Evolutionary conservation across 805 yeast species (phyloP).

Genomic region (Candida patagonica): DNA sequence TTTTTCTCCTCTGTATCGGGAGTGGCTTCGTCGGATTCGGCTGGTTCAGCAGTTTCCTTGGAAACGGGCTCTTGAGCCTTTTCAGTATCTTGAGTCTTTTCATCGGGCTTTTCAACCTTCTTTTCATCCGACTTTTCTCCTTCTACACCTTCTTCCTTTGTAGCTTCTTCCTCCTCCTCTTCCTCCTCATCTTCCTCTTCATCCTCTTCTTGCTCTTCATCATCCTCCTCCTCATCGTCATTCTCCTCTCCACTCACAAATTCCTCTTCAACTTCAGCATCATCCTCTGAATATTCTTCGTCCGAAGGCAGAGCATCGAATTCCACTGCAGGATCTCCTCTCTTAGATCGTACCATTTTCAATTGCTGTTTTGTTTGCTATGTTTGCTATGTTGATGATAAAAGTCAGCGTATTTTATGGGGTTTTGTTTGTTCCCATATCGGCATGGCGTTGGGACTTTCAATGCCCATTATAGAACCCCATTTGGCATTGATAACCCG

Average conservation of each 20-base stretch:
- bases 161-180: conserved; percentile 10
- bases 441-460: too few species aligned
- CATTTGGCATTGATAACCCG: too few species aligned
- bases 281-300: conserved; percentile 13
- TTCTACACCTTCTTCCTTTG: conserved; percentile 5
- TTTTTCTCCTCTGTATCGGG: conserved; percentile 1
- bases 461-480: too few species aligned
- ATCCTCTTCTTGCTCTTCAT: conserved; percentile 9
- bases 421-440: too few species aligned
- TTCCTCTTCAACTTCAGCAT: conserved; percentile 8
- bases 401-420: too few species aligned
- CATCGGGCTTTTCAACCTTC: conserved; percentile 7
- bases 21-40: conserved; percentile 6
- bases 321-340: conserved; percentile 14
- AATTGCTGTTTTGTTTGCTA: too few species aligned
- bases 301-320: conserved; percentile 16
- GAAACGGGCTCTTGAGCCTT: conserved; percentile 5
- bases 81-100: conserved; percentile 2
- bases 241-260: conserved; percentile 9
- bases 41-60: conserved; percentile 4
- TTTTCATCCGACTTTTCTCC: conserved; percentile 1
- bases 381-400: too few species aligned
- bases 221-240: conserved; percentile 13
- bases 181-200: conserved; percentile 10
- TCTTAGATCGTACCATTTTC: conserved; percentile 6